Conservation (phyloP, 192 early-diverging fungal species). For the Coemansia sp. region DNA sequence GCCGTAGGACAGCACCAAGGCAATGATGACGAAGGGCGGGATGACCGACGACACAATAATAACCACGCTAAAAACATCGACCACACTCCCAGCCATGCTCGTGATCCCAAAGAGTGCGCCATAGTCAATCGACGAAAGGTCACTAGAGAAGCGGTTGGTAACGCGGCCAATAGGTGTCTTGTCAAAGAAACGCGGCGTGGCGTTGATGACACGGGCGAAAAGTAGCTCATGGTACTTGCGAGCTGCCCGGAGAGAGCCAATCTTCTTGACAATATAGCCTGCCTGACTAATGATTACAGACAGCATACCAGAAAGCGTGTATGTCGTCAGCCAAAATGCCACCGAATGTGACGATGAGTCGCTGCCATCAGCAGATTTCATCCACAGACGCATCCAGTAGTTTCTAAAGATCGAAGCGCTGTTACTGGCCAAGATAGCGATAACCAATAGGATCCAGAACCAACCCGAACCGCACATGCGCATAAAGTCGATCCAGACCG, state of each 20-base stretch:
- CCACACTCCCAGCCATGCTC: conserved; percentile 51
- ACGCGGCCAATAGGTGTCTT: conserved; percentile 83
- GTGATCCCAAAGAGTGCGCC: conserved; percentile 49
- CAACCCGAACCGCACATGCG: conserved; percentile 60
- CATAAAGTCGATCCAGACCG: conserved; percentile 75
- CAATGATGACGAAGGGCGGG: conserved; percentile 70
- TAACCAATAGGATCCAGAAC: conserved; percentile 59
- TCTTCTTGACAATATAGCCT: conserved; percentile 24
- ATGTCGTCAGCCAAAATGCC: conserved; percentile 64
- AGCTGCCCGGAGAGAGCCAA: conserved; percentile 49
- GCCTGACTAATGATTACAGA: conserved; percentile 10
- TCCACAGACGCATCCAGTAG: conserved; percentile 65
- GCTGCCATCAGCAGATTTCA: neutral
- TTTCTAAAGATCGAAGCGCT: conserved; percentile 49
- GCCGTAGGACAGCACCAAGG: conserved; percentile 57
- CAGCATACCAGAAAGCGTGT: conserved; percentile 56
- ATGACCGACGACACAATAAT: conserved; percentile 62
- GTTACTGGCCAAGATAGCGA: conserved; percentile 55
- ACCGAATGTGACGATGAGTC: conserved; percentile 12
- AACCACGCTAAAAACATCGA: conserved; percentile 57
- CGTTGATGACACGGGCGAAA: conserved; percentile 50
- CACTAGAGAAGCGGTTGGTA: conserved; percentile 87
- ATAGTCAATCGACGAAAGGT: conserved; percentile 77
- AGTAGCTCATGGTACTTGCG: conserved; percentile 51
- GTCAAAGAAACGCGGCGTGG: conserved; percentile 88